Conservation (phyloP, 306 rosid species). For the Betula pendula region DNA sequence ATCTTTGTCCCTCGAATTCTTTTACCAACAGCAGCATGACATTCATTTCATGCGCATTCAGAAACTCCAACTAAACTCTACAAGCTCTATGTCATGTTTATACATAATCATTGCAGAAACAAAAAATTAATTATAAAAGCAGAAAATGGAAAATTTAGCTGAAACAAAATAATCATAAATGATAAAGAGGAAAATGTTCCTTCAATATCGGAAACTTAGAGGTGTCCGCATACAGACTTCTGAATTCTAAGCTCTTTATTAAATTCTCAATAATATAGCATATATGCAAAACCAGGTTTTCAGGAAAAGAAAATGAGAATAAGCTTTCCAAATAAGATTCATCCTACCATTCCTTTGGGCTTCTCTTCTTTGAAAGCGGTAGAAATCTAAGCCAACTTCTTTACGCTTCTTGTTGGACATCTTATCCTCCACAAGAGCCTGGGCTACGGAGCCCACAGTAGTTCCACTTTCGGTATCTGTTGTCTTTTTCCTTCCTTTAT, state of each 20-base stretch:
- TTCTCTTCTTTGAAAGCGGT: slow-evolving; percentile 85
- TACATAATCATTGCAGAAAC: neutral
- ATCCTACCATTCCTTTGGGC: slow-evolving; percentile 76
- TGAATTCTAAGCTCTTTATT: neutral
- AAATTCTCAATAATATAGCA: neutral
- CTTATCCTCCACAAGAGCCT: slow-evolving; percentile 65
- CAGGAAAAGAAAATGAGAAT: neutral
- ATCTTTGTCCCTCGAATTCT: neutral
- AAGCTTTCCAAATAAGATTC: neutral
- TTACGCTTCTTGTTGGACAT: slow-evolving; percentile 62
- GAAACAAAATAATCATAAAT: neutral
- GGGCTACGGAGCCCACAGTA: slow-evolving; percentile 77
- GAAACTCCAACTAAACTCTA: slow-evolving; percentile 11
- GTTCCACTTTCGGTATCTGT: slow-evolving; percentile 74
- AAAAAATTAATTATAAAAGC: neutral
- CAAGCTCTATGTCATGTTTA: neutral
- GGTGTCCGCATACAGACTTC: neutral
- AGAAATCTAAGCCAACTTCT: slow-evolving; percentile 70
- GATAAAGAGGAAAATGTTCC: neutral
- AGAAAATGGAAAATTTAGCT: neutral
- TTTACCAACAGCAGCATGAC: neutral
- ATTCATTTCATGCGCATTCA: neutral
- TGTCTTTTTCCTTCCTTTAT: slow-evolving; percentile 92
- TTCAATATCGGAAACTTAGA: neutral
- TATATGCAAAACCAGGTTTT: neutral